Conservation (phyloP, 495 filamentous ascomycete species). For the Penicillium turbatum region DNA sequence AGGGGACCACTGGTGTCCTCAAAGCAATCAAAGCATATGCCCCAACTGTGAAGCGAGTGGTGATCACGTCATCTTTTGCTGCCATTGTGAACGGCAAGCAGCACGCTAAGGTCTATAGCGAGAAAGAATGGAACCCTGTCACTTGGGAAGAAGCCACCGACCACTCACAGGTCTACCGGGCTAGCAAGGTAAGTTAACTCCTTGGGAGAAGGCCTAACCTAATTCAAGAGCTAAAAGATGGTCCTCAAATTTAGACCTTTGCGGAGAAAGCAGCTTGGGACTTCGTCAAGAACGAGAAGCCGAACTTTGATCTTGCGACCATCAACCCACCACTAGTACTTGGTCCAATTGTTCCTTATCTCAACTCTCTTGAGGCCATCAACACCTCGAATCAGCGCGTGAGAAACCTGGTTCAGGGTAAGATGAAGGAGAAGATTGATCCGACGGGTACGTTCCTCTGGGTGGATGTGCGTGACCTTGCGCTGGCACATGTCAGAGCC, state of each 20-base stretch:
- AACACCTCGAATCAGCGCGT: conserved; percentile 66
- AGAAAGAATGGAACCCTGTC: conserved; percentile 80
- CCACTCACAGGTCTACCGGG: conserved; percentile 60
- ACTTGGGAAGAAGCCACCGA: conserved; percentile 64
- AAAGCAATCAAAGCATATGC: conserved; percentile 69
- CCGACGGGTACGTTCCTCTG: conserved; percentile 54
- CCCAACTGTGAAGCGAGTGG: conserved; percentile 73
- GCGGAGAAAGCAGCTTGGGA: conserved; percentile 76
- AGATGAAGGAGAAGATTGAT: conserved; percentile 60
- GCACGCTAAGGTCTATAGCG: conserved; percentile 56
- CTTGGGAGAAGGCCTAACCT: background rate
- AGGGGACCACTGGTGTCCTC: conserved; percentile 78
- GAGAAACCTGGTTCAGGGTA: conserved; percentile 52
- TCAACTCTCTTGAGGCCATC: conserved; percentile 60
- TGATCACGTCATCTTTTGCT: conserved; percentile 84
- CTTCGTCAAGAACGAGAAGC: conserved; percentile 73
- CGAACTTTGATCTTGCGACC: conserved; percentile 70
- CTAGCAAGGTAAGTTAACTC: conserved; percentile 49
- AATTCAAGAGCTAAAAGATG: conserved; percentile 1
- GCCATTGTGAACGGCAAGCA: conserved; percentile 56
- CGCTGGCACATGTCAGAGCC: conserved; percentile 66
- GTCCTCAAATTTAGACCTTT: conserved; percentile 33
- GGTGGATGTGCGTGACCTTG: conserved; percentile 68
- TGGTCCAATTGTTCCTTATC: conserved; percentile 63
- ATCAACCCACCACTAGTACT: conserved; percentile 68